phyloP scores from a whole-genome alignment of 495 filamentous ascomycete genomes.

The Lepidopterella palustris region DNA sequence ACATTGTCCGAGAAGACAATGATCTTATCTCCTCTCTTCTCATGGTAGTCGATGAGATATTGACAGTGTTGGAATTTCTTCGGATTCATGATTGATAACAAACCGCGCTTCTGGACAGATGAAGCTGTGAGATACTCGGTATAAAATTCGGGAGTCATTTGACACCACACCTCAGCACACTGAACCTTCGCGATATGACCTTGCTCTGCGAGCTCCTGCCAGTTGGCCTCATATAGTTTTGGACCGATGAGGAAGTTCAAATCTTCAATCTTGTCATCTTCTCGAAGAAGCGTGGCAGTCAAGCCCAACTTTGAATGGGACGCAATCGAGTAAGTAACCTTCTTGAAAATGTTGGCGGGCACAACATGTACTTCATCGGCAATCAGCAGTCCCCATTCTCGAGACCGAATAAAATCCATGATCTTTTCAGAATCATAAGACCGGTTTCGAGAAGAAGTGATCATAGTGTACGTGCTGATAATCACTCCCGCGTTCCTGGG shows the following conservation, averaged over 20 bases:
- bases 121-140: conserved; percentile 76
- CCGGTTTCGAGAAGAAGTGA: conserved; percentile 76
- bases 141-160: conserved; percentile 98
- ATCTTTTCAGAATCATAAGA: conserved; percentile 93
- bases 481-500: conserved; percentile 86
- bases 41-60: conserved; percentile 96
- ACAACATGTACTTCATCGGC: conserved; percentile 98
- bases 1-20: conserved; percentile 99
- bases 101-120: conserved; percentile 58
- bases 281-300: conserved; percentile 87
- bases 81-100: conserved; percentile 97
- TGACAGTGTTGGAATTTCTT: conserved; percentile 95
- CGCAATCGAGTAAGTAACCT: conserved; percentile 83
- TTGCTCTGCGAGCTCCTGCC: conserved; percentile 97
- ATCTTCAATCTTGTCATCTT: conserved; percentile 97
- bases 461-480: conserved; percentile 97
- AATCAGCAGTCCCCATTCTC: conserved; percentile 98
- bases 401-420: conserved; percentile 88
- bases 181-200: conserved; percentile 97
- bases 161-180: conserved; percentile 98
- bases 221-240: conserved; percentile 97
- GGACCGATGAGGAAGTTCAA: conserved; percentile 97
- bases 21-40: conserved; percentile 92
- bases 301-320: conserved; percentile 95
- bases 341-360: conserved; percentile 89